Evolutionary conservation across 805 yeast species (phyloP).

Genomic region (Naumovozyma dairenensis): DNA sequence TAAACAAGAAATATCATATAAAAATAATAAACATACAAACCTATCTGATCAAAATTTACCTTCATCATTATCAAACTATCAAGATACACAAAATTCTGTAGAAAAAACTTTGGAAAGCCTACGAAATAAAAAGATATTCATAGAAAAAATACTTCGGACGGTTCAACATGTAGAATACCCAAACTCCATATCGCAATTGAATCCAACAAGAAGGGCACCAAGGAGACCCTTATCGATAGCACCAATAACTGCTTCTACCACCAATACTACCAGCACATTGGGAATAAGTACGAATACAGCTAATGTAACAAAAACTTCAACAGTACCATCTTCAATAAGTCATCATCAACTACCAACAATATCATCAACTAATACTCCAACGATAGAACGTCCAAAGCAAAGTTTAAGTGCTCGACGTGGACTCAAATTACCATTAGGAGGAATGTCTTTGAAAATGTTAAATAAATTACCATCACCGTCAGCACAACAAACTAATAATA

Average conservation of each 20-base stretch:
- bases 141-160: too few species aligned
- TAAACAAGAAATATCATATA: too few species aligned
- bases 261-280: constrained; percentile 4
- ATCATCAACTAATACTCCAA: constrained; percentile 45
- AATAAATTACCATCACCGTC: constrained; percentile 8
- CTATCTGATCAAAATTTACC: neutral
- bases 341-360: constrained; percentile 71
- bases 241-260: neutral
- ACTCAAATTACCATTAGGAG: constrained; percentile 48
- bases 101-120: neutral
- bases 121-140: too few species aligned
- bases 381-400: constrained; percentile 43
- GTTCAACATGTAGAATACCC: too few species aligned
- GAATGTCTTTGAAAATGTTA: constrained; percentile 25
- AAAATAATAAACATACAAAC: too few species aligned
- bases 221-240: constrained; percentile 13
- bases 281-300: neutral
- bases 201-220: constrained; percentile 24
- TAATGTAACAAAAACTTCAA: too few species aligned
- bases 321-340: too few species aligned
- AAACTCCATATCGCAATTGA: constrained; percentile 7
- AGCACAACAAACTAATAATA: constrained; percentile 10
- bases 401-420: constrained; percentile 80
- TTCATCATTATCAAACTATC: too few species aligned
- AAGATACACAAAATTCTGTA: neutral